A percentile compares a stretch with the other conserved stretches of the same genome.
Conservation (phyloP, 116 monocot species). For the Thalassia testudinum region DNA sequence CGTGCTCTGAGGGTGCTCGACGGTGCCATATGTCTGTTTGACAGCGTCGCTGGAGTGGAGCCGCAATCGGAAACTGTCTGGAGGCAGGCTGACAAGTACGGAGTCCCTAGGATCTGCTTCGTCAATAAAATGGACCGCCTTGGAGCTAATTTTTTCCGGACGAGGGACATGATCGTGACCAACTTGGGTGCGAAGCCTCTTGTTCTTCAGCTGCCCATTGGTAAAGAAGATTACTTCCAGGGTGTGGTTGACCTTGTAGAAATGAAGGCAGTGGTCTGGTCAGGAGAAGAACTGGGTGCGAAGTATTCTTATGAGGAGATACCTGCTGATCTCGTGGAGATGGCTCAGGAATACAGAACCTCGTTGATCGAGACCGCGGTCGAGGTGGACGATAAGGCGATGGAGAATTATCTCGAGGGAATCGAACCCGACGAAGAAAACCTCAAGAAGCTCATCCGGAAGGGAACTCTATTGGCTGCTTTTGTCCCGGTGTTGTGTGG, state of each 20-base stretch:
- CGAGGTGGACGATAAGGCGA: constrained; percentile 68
- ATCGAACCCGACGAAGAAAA: constrained; percentile 71
- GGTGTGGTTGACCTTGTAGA: constrained; percentile 77
- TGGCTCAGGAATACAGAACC: constrained; percentile 69
- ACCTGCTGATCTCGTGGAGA: constrained; percentile 67
- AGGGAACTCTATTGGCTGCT: constrained; percentile 47
- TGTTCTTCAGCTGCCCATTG: constrained; percentile 73
- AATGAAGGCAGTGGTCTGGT: constrained; percentile 86
- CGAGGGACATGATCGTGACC: constrained; percentile 87
- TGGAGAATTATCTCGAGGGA: constrained; percentile 95
- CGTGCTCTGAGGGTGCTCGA: constrained; percentile 89
- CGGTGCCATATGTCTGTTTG: constrained; percentile 92
- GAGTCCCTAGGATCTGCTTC: constrained; percentile 92
- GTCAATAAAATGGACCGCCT: constrained; percentile 97
- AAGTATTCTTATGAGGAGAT: constrained; percentile 68
- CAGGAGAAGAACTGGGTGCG: constrained; percentile 87
- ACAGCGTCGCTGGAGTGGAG: constrained; percentile 94
- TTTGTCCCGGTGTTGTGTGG: constrained; percentile 98
- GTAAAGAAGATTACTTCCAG: constrained; percentile 78
- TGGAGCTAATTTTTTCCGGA: constrained; percentile 89
- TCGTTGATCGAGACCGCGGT: constrained; percentile 73
- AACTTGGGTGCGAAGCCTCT: constrained; percentile 92
- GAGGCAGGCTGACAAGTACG: constrained; percentile 96
- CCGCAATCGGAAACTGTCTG: constrained; percentile 99
- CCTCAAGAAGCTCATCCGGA: constrained; percentile 64